Evolutionary conservation across 106 monocot genomes (phyloP).

Genomic region (Dendrobium huoshanense): DNA sequence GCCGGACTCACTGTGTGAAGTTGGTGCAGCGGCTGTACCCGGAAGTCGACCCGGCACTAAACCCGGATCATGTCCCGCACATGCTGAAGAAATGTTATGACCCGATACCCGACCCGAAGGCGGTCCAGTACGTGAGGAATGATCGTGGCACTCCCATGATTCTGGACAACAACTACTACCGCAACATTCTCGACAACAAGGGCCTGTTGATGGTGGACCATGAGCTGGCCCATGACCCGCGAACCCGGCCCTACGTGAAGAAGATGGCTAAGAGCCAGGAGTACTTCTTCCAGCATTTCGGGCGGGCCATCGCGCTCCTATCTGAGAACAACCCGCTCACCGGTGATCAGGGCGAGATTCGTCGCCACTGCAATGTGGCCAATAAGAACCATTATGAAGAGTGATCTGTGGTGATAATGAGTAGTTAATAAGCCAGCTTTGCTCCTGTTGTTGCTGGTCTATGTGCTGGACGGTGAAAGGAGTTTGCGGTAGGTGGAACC

Average conservation of each 20-base stretch:
- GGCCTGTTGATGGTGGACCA: slow-evolving; percentile 71
- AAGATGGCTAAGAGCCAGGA: slow-evolving; percentile 80
- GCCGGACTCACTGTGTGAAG: slow-evolving; percentile 80
- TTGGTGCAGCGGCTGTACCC: slow-evolving; percentile 75
- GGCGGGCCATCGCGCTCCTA: slow-evolving; percentile 43
- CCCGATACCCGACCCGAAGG: slow-evolving; percentile 76
- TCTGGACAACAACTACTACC: slow-evolving; percentile 89
- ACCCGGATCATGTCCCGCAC: slow-evolving; percentile 64
- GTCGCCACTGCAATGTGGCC: slow-evolving; percentile 53
- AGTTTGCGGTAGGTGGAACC: too few relatives aligned
- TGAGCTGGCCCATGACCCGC: slow-evolving; percentile 46
- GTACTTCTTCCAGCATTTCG: slow-evolving; percentile 70
- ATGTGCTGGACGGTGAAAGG: too few relatives aligned
- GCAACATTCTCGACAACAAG: slow-evolving; percentile 72
- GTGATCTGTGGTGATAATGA: neutral
- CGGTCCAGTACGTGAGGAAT: slow-evolving; percentile 76
- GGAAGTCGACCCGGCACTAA: slow-evolving; percentile 55
- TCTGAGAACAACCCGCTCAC: slow-evolving; percentile 81
- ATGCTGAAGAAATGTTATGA: slow-evolving; percentile 80
- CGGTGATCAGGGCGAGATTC: slow-evolving; percentile 62
- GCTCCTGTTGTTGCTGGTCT: too few relatives aligned
- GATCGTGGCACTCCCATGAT: slow-evolving; percentile 76
- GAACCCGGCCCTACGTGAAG: slow-evolving; percentile 52
- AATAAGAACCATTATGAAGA: slow-evolving; percentile 40
- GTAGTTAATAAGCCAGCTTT: too few relatives aligned